A percentile compares a stretch with the other conserved stretches of the same genome.
Evolutionary conservation across 768 basidiomycete species (phyloP).

Genomic region (Leucocoprinus leucothites): DNA sequence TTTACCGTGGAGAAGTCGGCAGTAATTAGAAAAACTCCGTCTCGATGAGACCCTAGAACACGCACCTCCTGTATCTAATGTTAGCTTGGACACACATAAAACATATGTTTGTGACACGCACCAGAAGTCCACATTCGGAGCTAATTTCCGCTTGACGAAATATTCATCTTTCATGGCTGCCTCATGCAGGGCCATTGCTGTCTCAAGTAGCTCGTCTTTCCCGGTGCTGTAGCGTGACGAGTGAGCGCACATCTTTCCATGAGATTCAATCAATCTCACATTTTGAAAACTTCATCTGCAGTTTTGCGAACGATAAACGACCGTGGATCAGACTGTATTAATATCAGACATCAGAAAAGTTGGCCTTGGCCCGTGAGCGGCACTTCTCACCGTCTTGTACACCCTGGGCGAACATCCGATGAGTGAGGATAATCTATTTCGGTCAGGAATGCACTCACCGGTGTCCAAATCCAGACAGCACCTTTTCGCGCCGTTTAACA

Average conservation of each 20-base stretch:
- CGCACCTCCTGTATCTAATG: conserved; percentile 45
- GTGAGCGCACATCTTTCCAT: not conserved
- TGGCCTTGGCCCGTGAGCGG: not conserved
- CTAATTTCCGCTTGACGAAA: conserved; percentile 76
- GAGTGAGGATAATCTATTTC: not conserved
- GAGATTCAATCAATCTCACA: conserved; percentile 41
- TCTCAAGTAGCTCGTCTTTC: conserved; percentile 79
- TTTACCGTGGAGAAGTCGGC: conserved; percentile 23
- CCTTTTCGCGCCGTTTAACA: conserved; percentile 85
- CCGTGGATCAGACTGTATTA: conserved; percentile 76
- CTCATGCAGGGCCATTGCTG: conserved; percentile 86
- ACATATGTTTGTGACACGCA: conserved; percentile 29
- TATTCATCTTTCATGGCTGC: conserved; percentile 90
- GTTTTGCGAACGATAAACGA: conserved; percentile 89
- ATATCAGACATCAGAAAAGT: conserved; percentile 6
- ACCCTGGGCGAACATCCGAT: conserved; percentile 27
- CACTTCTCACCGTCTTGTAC: conserved; percentile 62
- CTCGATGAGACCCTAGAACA: not conserved
- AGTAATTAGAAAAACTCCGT: not conserved
- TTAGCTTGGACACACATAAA: conserved; percentile 11
- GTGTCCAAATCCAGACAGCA: conserved; percentile 89
- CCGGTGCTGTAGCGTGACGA: conserved; percentile 56
- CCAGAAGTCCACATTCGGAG: conserved; percentile 94
- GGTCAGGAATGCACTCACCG: conserved; percentile 28
- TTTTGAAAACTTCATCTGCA: conserved; percentile 88